These are phyloP conservation scores for Polygonum aviculare DNA, from an alignment of 148 eudicot species.

Conservation along the genomic window DNA sequence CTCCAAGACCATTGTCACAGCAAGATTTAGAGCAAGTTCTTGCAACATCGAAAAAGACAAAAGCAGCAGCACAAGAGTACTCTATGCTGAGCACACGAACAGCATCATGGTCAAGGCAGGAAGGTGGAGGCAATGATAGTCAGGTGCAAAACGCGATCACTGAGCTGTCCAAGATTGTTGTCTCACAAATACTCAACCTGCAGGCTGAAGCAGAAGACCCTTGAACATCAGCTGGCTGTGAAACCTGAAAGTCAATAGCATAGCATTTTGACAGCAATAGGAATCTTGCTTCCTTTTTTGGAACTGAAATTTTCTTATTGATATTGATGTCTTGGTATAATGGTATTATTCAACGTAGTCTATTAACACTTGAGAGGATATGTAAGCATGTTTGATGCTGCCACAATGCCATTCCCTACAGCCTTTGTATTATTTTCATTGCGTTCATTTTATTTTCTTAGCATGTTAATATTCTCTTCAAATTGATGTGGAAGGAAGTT, in stretches of 20 bases:
- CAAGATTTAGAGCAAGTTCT: constrained; percentile 59
- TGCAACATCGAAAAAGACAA: constrained; percentile 46
- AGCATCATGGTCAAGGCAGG: constrained; percentile 32
- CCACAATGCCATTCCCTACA: neutral
- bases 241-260: neutral
- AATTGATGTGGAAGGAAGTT: too few relatives aligned
- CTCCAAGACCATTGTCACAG: constrained; percentile 62
- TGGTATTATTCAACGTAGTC: neutral
- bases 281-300: neutral
- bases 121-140: constrained; percentile 35
- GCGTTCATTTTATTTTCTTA: too few relatives aligned
- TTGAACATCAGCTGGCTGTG: neutral
- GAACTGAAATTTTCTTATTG: neutral
- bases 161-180: constrained; percentile 62
- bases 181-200: constrained; percentile 56
- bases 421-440: too few relatives aligned
- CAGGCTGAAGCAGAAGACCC: constrained; percentile 29
- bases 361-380: neutral
- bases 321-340: neutral
- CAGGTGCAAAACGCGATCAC: constrained; percentile 58
- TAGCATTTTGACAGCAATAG: neutral
- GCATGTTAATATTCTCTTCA: too few relatives aligned
- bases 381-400: constrained; percentile 2
- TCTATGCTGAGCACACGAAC: constrained; percentile 37
- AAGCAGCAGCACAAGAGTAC: constrained; percentile 70